These are phyloP conservation scores for Erodium chrysanthum DNA, from an alignment of 441 rosid species.

Conservation along the genomic window DNA sequence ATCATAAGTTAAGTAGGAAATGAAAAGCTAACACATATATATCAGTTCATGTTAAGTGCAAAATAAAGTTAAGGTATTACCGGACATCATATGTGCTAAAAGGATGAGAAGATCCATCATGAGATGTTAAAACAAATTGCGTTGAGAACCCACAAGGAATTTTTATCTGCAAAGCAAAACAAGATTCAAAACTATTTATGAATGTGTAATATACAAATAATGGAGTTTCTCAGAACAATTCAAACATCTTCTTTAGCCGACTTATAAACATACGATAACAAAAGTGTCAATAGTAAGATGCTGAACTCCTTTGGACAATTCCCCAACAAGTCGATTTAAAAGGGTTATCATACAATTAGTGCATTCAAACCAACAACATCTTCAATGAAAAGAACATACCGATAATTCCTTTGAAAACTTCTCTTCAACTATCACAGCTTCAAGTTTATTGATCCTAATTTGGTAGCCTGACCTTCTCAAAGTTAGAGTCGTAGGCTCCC, in stretches of 20 bases:
- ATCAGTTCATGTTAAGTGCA: slow-evolving; percentile 1
- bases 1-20: background rate
- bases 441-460: slow-evolving; percentile 43
- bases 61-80: slow-evolving; percentile 28
- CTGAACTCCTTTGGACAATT: background rate
- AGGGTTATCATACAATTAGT: background rate
- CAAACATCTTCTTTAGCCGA: background rate
- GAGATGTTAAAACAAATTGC: slow-evolving; percentile 68
- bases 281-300: background rate
- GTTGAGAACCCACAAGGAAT: slow-evolving; percentile 69
- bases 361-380: background rate
- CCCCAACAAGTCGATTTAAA: background rate
- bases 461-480: slow-evolving; percentile 58
- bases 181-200: background rate
- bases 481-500: slow-evolving; percentile 54
- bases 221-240: background rate
- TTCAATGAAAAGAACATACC: slow-evolving; percentile 30
- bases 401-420: slow-evolving; percentile 51
- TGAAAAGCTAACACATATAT: background rate
- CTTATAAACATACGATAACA: background rate
- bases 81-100: slow-evolving; percentile 49
- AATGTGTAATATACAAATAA: background rate
- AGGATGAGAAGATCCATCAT: slow-evolving; percentile 72
- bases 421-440: slow-evolving; percentile 42
- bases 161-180: slow-evolving; percentile 52